phyloP scores from a whole-genome alignment of 768 basidiomycete species.

The Gymnopilus dilepis region DNA sequence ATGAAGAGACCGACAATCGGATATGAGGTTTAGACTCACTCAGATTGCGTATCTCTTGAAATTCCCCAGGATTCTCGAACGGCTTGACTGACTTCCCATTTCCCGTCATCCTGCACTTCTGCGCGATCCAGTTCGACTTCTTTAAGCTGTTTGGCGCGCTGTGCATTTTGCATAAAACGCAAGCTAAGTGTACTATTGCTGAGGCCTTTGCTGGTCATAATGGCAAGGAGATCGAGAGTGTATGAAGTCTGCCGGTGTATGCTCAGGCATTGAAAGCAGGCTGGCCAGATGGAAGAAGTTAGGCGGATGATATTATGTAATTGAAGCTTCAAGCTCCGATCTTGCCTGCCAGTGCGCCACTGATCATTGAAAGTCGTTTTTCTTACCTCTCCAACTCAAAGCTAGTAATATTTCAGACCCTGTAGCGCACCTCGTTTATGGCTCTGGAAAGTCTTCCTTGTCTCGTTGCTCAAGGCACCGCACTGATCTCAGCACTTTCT shows the following conservation, averaged over 20 bases:
- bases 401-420: no score
- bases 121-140: conserved; percentile 57
- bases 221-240: not conserved
- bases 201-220: conserved; percentile 48
- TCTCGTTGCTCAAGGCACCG: no score
- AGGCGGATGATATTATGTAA: not conserved
- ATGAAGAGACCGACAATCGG: not conserved
- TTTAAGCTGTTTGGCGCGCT: conserved; percentile 55
- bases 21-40: conserved; percentile 9
- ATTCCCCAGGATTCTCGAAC: conserved; percentile 59
- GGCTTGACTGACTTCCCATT: conserved; percentile 66
- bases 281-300: no score
- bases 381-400: no score
- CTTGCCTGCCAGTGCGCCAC: no score
- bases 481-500: no score
- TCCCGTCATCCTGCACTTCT: conserved; percentile 62
- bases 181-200: conserved; percentile 70
- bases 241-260: not conserved
- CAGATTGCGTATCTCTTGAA: conserved; percentile 16
- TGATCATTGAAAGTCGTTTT: no score
- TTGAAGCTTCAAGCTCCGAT: not conserved
- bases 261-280: no score
- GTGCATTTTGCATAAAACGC: conserved; percentile 77
- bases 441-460: no score
- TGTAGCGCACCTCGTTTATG: no score